Evolutionary conservation across 495 filamentous ascomycete species (phyloP).

Genomic region (Trypethelium eluteriae): DNA sequence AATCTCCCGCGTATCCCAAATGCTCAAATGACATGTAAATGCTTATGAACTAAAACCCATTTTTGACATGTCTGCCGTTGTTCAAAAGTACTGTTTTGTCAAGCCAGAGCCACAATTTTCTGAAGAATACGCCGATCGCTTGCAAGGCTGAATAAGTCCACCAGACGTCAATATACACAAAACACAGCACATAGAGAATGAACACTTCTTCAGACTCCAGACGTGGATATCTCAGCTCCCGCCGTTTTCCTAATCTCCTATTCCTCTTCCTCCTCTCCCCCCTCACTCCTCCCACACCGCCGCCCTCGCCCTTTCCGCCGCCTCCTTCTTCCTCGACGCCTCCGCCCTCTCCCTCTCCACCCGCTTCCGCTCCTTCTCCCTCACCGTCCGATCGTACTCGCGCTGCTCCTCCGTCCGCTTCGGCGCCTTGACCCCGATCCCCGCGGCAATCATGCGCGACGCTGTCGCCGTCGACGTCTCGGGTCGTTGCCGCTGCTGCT

Average conservation of each 20-base stretch:
- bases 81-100: not conserved
- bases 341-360: constrained; percentile 65
- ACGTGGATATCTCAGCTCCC: no score
- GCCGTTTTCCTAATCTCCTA: no score
- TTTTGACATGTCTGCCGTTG: not conserved
- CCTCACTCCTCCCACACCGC: constrained; percentile 74
- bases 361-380: constrained; percentile 76
- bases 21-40: not conserved
- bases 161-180: not conserved
- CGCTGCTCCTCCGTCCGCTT: constrained; percentile 79
- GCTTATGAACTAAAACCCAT: not conserved
- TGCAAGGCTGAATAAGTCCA: not conserved
- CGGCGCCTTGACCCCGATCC: constrained; percentile 72
- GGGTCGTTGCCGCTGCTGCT: constrained; percentile 43
- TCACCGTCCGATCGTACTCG: constrained; percentile 75
- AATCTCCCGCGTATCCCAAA: not conserved
- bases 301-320: constrained; percentile 61
- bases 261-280: no score
- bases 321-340: constrained; percentile 54
- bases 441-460: constrained; percentile 80
- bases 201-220: no score
- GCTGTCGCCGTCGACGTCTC: constrained; percentile 93
- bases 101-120: not conserved
- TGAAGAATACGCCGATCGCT: not conserved
- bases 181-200: no score